These are phyloP conservation scores for Dacryopinax spathularia DNA, from an alignment of 768 basidiomycete species.

Conservation along the genomic window DNA sequence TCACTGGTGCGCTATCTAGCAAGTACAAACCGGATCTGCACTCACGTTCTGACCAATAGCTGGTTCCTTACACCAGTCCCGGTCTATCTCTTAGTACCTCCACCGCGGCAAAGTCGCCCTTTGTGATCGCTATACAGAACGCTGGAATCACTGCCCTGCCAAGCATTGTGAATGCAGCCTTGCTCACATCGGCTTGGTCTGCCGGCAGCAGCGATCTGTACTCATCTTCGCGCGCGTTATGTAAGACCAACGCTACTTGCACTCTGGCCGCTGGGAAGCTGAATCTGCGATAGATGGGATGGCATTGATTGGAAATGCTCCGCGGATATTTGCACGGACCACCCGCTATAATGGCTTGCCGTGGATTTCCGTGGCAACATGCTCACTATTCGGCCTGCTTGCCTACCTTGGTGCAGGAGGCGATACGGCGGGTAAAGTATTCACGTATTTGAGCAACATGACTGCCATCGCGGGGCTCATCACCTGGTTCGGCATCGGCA, in stretches of 20 bases:
- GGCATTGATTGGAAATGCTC: slow-evolving; percentile 24
- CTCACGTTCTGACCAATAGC: no score
- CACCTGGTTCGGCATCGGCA: slow-evolving; percentile 24
- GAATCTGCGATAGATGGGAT: slow-evolving; percentile 18
- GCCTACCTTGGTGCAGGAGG: slow-evolving; percentile 15
- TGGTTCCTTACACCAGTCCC: slow-evolving; percentile 22
- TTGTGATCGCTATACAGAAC: slow-evolving; percentile 28
- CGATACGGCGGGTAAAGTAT: slow-evolving; percentile 19
- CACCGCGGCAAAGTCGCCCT: slow-evolving; percentile 24
- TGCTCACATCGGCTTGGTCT: slow-evolving; percentile 27
- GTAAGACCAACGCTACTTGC: not conserved
- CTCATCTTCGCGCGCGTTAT: slow-evolving; percentile 24
- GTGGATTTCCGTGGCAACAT: slow-evolving; percentile 15
- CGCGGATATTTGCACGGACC: slow-evolving; percentile 22
- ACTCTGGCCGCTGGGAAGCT: slow-evolving; percentile 7
- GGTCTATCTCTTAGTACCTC: slow-evolving; percentile 15
- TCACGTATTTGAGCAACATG: slow-evolving; percentile 26
- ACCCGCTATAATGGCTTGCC: slow-evolving; percentile 26
- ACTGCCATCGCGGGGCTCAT: slow-evolving; percentile 16
- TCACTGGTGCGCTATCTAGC: no score
- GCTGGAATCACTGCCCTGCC: slow-evolving; percentile 29
- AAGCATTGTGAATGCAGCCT: slow-evolving; percentile 28
- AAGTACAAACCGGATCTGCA: no score
- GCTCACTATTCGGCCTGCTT: slow-evolving; percentile 8
- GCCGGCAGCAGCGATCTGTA: slow-evolving; percentile 25